These are phyloP conservation scores for Diversispora epigaea DNA, from an alignment of 192 early-diverging fungal genomes.

Conservation along the genomic window DNA sequence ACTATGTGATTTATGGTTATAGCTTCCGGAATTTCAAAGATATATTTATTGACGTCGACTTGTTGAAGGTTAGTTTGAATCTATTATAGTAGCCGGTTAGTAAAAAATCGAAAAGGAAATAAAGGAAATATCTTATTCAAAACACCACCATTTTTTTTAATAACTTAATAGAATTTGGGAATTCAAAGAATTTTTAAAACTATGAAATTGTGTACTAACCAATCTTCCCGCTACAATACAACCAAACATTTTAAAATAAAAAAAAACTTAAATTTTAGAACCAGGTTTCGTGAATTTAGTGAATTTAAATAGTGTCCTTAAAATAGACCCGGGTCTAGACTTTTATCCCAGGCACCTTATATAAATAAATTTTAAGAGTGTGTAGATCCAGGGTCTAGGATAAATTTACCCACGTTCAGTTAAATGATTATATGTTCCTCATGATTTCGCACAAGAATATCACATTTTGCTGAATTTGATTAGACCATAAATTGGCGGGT, in stretches of 20 bases:
- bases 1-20: slow-evolving; percentile 91
- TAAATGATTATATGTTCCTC: too few species aligned
- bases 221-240: slow-evolving; percentile 89
- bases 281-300: too few species aligned
- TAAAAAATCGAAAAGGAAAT: not conserved
- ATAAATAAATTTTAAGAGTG: too few species aligned
- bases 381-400: too few species aligned
- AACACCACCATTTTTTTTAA: not conserved
- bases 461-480: too few species aligned
- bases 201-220: slow-evolving; percentile 39
- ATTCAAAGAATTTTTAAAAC: not conserved
- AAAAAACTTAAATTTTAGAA: not conserved
- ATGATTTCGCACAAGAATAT: too few species aligned
- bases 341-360: too few species aligned
- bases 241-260: slow-evolving; percentile 71
- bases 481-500: too few species aligned
- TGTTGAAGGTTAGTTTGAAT: slow-evolving; percentile 91
- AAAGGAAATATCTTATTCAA: not conserved
- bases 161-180: not conserved
- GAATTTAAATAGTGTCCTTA: too few species aligned
- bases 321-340: too few species aligned
- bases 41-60: slow-evolving; percentile 82
- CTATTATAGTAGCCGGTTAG: slow-evolving; percentile 33
- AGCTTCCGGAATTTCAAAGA: slow-evolving; percentile 87
- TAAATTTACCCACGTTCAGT: too few species aligned